These are phyloP conservation scores for Daldinia sp. DNA, from an alignment of 2,329 filamentous ascomycete species.

Conservation along the genomic window DNA sequence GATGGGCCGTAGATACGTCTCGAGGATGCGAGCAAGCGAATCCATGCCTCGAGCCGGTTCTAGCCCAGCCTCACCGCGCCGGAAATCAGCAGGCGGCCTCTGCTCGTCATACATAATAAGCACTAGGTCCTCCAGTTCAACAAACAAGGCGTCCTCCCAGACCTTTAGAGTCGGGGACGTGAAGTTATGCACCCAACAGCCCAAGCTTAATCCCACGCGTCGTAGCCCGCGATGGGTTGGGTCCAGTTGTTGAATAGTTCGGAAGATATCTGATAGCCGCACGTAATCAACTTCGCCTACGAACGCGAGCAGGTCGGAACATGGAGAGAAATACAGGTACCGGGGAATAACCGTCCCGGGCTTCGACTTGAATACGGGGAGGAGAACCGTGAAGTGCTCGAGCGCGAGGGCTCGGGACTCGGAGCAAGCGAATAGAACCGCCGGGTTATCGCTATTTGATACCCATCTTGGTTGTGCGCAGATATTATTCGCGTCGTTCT, in stretches of 20 bases:
- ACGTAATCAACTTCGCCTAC: conserved; percentile 49
- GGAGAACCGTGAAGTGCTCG: conserved; percentile 49
- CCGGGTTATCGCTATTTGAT: conserved; percentile 52
- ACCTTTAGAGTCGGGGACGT: conserved; percentile 26
- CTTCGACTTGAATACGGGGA: conserved; percentile 44
- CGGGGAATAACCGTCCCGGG: conserved; percentile 29
- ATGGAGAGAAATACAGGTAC: conserved; percentile 51
- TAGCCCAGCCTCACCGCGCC: conserved; percentile 45
- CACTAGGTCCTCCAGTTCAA: conserved; percentile 49
- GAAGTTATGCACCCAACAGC: conserved; percentile 44
- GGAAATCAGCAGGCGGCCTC: conserved; percentile 48
- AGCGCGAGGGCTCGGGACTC: conserved; percentile 52
- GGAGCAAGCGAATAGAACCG: conserved; percentile 49
- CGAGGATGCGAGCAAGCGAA: conserved; percentile 19
- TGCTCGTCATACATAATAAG: conserved; percentile 51
- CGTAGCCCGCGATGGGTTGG: conserved; percentile 37
- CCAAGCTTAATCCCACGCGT: conserved; percentile 48
- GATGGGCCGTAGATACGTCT: conserved; percentile 32
- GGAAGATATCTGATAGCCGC: conserved; percentile 43
- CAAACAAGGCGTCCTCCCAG: conserved; percentile 38
- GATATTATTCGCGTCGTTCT: conserved; percentile 35
- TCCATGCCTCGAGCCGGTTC: conserved; percentile 38
- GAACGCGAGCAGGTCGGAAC: conserved; percentile 51
- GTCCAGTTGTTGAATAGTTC: conserved; percentile 44
- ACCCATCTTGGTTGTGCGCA: conserved; percentile 46